A percentile compares a stretch with the other conserved stretches of the same genome.
These are phyloP conservation scores for Fusarium setosum DNA, from an alignment of 2,329 filamentous ascomycete genomes.

Conservation along the genomic window DNA sequence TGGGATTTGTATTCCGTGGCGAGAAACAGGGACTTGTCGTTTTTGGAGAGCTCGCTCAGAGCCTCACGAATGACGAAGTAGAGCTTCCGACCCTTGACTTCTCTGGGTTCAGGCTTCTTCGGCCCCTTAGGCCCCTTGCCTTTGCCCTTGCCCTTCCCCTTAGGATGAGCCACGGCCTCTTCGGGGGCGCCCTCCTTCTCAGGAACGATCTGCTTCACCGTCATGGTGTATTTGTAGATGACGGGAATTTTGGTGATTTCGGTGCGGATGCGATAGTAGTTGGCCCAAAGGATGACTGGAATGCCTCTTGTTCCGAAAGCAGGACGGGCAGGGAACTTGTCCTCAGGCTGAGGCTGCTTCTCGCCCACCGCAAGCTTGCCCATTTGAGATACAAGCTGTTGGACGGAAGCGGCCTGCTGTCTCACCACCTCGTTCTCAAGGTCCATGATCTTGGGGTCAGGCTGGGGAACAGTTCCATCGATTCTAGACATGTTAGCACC, in stretches of 20 bases:
- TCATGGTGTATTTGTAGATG: constrained; percentile 60
- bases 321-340: constrained; percentile 59
- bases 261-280: constrained; percentile 62
- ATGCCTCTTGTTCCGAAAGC: constrained; percentile 59
- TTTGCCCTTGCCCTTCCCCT: constrained; percentile 26
- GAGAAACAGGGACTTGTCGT: constrained; percentile 44
- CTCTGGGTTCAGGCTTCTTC: constrained; percentile 30
- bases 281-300: constrained; percentile 61
- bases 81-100: constrained; percentile 58
- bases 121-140: constrained; percentile 15
- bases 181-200: constrained; percentile 21
- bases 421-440: constrained; percentile 56
- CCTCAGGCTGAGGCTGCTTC: constrained; percentile 26
- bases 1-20: constrained; percentile 65
- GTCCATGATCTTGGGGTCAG: constrained; percentile 44
- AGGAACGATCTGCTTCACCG: constrained; percentile 44
- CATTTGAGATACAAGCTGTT: constrained; percentile 51
- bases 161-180: constrained; percentile 6
- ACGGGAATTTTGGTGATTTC: constrained; percentile 49
- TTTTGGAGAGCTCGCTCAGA: constrained; percentile 48
- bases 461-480: constrained; percentile 27
- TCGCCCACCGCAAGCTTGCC: constrained; percentile 46
- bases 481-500: constrained; percentile 36
- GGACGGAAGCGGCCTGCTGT: constrained; percentile 41
- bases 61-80: constrained; percentile 54